Evolutionary conservation across 106 monocot species (phyloP).

Genomic region (Cymbidium sinense): DNA sequence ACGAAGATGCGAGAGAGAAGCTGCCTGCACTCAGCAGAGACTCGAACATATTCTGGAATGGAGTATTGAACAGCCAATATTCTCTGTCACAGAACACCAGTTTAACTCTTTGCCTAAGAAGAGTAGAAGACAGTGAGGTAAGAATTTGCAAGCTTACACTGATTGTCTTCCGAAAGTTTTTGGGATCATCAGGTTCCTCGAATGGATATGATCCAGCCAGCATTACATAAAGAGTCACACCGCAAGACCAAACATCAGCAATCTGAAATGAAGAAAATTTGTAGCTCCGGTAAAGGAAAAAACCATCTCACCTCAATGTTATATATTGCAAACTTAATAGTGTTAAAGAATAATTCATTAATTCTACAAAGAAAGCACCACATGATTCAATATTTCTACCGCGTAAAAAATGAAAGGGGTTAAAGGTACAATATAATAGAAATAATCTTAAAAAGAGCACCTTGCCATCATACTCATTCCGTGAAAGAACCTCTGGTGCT

Average conservation of each 20-base stretch:
- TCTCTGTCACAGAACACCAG: constrained; percentile 30
- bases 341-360: not conserved
- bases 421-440: not conserved
- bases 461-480: constrained; percentile 89
- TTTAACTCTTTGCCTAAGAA: not conserved
- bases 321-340: not conserved
- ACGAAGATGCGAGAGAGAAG: constrained; percentile 87
- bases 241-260: constrained; percentile 99
- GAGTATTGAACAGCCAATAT: constrained; percentile 73
- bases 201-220: constrained; percentile 92
- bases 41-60: constrained; percentile 73
- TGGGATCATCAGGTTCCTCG: constrained; percentile 83
- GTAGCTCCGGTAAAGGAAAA: not conserved
- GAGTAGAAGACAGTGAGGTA: not conserved
- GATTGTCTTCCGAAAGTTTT: constrained; percentile 78
- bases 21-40: constrained; percentile 62
- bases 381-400: not conserved
- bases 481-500: constrained; percentile 76
- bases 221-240: constrained; percentile 97
- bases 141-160: constrained; percentile 29
- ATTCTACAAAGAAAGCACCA: not conserved
- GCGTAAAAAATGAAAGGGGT: not conserved
- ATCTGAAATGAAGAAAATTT: constrained; percentile 31
- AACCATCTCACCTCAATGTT: not conserved
- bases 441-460: constrained; percentile 21